Evolutionary conservation across 2,329 filamentous ascomycete species (phyloP).

Genomic region (Pseudophaeomoniella oleicola): DNA sequence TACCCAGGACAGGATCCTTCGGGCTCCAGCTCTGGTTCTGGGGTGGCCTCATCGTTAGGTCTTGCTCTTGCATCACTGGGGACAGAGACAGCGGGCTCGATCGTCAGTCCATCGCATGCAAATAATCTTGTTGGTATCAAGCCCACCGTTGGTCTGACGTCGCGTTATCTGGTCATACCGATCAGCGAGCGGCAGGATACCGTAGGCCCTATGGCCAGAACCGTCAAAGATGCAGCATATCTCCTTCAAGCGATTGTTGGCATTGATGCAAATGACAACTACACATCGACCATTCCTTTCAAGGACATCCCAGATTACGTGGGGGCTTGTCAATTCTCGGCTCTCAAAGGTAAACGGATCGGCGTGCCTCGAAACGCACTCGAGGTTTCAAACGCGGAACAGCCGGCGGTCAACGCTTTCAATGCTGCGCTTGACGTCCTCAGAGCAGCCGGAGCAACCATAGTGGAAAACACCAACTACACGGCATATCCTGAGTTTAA

Average conservation of each 20-base stretch:
- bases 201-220: slow-evolving; percentile 39
- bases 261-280: slow-evolving; percentile 38
- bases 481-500: slow-evolving; percentile 31
- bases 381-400: slow-evolving; percentile 19
- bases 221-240: slow-evolving; percentile 44
- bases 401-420: slow-evolving; percentile 38
- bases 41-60: slow-evolving; percentile 43
- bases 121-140: slow-evolving; percentile 56
- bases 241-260: slow-evolving; percentile 45
- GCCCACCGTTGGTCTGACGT: slow-evolving; percentile 51
- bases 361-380: slow-evolving; percentile 50
- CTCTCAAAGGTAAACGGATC: slow-evolving; percentile 43
- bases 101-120: slow-evolving; percentile 37
- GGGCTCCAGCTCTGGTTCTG: slow-evolving; percentile 49
- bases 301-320: slow-evolving; percentile 44
- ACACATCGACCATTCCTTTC: slow-evolving; percentile 44
- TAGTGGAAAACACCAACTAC: slow-evolving; percentile 48
- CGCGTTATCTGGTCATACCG: slow-evolving; percentile 45
- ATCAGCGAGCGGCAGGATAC: slow-evolving; percentile 41
- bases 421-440: slow-evolving; percentile 38
- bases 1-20: slow-evolving; percentile 46
- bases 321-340: slow-evolving; percentile 37
- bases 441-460: slow-evolving; percentile 39
- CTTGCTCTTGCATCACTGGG: slow-evolving; percentile 45
- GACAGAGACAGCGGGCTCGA: slow-evolving; percentile 51